Conservation (phyloP, 352 stramenopile genomes). For the Phytophthora fragariaefolia region DNA sequence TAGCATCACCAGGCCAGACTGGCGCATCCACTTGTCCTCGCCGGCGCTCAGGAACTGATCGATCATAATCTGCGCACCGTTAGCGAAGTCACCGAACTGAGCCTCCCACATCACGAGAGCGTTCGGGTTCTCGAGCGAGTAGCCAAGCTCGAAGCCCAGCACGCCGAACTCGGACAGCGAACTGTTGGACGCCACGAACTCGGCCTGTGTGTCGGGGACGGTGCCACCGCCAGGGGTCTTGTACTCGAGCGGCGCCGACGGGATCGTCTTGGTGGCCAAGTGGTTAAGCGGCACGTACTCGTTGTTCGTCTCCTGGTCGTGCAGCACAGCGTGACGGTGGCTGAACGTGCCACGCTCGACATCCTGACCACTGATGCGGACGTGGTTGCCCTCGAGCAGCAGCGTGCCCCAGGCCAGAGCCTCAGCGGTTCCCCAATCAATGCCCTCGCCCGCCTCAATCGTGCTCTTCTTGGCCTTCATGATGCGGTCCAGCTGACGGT, state of each 20-base stretch:
- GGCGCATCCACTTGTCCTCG: conserved; percentile 97
- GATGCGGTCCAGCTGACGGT: conserved; percentile 95
- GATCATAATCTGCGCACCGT: conserved; percentile 97
- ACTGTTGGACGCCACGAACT: conserved; percentile 94
- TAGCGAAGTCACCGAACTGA: conserved; percentile 98
- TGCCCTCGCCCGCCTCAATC: conserved; percentile 83
- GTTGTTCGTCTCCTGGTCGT: conserved; percentile 95
- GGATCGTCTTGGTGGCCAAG: conserved; percentile 72
- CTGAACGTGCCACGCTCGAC: conserved; percentile 94
- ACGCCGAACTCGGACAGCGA: conserved; percentile 97
- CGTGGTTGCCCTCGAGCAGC: conserved; percentile 92
- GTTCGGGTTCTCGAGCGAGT: conserved; percentile 96
- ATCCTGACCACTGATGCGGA: conserved; percentile 95
- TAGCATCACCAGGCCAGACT: conserved; percentile 94
- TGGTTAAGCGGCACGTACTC: conserved; percentile 95
- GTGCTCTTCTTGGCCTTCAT: conserved; percentile 86
- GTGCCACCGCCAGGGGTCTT: conserved; percentile 29
- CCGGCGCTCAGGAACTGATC: conserved; percentile 97
- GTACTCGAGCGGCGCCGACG: conserved; percentile 66
- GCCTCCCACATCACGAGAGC: conserved; percentile 94
- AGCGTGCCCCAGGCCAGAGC: conserved; percentile 95
- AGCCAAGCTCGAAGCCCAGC: conserved; percentile 95
- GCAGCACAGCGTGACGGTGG: conserved; percentile 94
- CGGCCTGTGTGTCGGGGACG: conserved; percentile 83
- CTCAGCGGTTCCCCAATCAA: conserved; percentile 98